Base-by-base conservation (phyloP, 2,329 filamentous ascomycete genomes). In the Thelonectria rubi region DNA sequence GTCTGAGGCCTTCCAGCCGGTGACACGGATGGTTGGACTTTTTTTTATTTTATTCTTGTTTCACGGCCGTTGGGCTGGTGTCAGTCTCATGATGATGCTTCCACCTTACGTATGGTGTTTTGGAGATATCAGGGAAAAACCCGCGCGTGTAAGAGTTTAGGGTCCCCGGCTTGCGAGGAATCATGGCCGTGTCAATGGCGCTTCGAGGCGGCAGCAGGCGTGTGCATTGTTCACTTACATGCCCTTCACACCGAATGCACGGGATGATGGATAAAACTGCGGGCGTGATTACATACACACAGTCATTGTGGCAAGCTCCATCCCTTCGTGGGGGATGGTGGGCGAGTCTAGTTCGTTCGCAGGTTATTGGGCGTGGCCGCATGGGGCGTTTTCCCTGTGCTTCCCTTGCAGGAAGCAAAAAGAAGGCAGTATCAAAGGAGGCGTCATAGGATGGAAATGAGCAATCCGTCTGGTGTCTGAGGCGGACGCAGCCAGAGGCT, bases 381-480 rank as follows among this genome's bases (percentile, higher is more conserved):
- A 60, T 61, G 42, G 21, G 49, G 49, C 63, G 40, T 53, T 52
- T 65, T 42, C n/a, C 20, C 15, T 45, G 4, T 24, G 39, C 51
- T 69, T 67, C 65, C 68, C 68, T 70, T 71, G 68, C 68, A 70
- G 62, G 11, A 61, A 30, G 21, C 51, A 66, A 60, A 4, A 67
- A 66, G 65, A 58, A 67, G 65, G 58, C 60, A 32, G 52, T 50
- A 53, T 48, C 20, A 17, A 43, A 52, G 43, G 52, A 60, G 63
- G 65, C 60, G 45, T 48, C 51, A 68, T 69, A 58, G 64, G 45
- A 65, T 66, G 64, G 65, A 69, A 70, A 70, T 69, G 65, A 69
- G 61, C 58, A 4, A 58, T 63, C 52, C 51, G 60, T 49, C 50
- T 59, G 40, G 46, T 55, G 64, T 60, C 54, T 51, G 34, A 52